These are phyloP conservation scores for Lipomyces lipofer DNA, from an alignment of 805 yeast species.

Conservation along the genomic window DNA sequence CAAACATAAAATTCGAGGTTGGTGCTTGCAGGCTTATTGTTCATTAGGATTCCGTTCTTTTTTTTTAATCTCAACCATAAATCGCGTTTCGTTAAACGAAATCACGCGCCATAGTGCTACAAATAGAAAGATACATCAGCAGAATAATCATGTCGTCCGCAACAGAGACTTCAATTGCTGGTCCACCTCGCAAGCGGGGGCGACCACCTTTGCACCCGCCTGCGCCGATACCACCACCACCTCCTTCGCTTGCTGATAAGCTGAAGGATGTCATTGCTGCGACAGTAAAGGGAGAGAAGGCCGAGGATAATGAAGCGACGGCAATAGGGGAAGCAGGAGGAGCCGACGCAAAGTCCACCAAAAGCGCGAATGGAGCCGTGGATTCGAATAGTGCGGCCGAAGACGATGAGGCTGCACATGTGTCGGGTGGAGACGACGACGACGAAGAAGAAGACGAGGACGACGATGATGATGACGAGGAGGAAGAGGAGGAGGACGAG, in stretches of 20 bases:
- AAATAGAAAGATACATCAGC: too few relatives aligned
- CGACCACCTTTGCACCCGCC: conserved; percentile 4
- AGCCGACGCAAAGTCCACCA: not conserved
- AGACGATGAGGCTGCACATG: conserved; percentile 20
- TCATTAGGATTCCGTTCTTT: too few relatives aligned
- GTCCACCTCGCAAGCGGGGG: conserved; percentile 19
- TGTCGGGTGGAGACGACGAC: conserved; percentile 25
- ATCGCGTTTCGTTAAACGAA: not conserved
- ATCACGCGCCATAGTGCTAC: too few relatives aligned
- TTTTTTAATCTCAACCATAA: not conserved
- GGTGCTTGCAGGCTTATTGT: too few relatives aligned
- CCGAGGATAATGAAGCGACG: too few relatives aligned
- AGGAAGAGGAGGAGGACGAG: conserved; percentile 30
- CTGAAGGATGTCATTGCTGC: too few relatives aligned
- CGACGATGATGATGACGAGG: conserved; percentile 37
- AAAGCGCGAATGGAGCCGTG: not conserved
- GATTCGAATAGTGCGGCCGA: not conserved
- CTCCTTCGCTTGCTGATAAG: not conserved
- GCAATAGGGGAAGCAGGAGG: not conserved
- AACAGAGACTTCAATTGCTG: too few relatives aligned
- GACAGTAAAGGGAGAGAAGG: too few relatives aligned
- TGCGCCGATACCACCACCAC: not conserved
- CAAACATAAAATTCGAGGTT: too few relatives aligned
- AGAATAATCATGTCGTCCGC: too few relatives aligned
- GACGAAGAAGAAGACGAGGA: conserved; percentile 30